These are phyloP conservation scores for Mycena leptocephala DNA, from an alignment of 768 basidiomycete species.

Conservation along the genomic window DNA sequence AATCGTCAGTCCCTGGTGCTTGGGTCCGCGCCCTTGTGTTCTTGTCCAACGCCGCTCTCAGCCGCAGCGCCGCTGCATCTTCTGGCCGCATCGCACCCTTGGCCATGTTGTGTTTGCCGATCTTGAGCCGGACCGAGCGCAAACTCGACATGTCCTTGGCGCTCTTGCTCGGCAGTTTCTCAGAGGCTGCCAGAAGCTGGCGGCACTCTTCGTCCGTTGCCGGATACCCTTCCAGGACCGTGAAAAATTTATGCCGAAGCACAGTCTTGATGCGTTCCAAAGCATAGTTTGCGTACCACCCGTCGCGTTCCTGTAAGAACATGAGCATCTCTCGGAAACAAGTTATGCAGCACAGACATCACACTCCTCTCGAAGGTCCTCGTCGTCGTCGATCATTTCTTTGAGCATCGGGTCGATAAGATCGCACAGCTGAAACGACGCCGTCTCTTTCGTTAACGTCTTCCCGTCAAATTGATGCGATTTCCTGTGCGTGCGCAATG, in stretches of 20 bases:
- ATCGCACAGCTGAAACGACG: conserved; percentile 96
- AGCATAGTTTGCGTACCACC: conserved; percentile 88
- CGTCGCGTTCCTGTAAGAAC: conserved; percentile 79
- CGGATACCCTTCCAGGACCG: conserved; percentile 79
- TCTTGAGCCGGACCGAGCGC: conserved; percentile 68
- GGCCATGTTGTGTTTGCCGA: conserved; percentile 91
- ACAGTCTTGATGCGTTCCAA: conserved; percentile 90
- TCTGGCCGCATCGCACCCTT: conserved; percentile 88
- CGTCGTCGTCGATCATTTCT: conserved; percentile 83
- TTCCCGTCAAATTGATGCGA: conserved; percentile 94
- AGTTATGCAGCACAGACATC: conserved; percentile 69
- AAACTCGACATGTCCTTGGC: conserved; percentile 50
- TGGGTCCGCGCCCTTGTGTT: conserved; percentile 59
- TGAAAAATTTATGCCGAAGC: conserved; percentile 89
- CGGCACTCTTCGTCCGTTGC: conserved; percentile 84
- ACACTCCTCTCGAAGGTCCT: conserved; percentile 79
- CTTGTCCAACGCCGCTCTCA: conserved; percentile 77
- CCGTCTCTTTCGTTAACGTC: conserved; percentile 85
- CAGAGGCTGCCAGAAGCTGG: conserved; percentile 67
- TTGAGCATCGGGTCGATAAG: conserved; percentile 90
- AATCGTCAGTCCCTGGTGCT: conserved; percentile 35
- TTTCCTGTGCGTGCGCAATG: conserved; percentile 56
- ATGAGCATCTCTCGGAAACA: neutral
- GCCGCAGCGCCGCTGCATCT: conserved; percentile 83
- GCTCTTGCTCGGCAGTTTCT: conserved; percentile 55